These are phyloP conservation scores for Mycogone perniciosa DNA, from an alignment of 2,329 filamentous ascomycete genomes.

Conservation along the genomic window DNA sequence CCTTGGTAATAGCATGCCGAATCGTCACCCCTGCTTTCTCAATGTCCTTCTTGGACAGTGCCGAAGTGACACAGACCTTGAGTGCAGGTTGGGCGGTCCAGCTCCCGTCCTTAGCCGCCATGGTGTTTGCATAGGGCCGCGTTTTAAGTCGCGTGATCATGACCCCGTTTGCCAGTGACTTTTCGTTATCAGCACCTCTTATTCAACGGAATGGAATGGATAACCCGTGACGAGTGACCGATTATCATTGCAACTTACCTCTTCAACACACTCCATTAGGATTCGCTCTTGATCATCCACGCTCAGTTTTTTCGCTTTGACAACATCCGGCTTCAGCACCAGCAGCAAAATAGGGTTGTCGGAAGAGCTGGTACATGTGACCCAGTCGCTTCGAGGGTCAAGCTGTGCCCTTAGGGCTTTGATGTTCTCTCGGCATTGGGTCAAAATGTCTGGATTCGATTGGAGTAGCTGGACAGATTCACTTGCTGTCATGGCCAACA, in stretches of 20 bases:
- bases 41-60: slow-evolving; percentile 85
- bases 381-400: slow-evolving; percentile 90
- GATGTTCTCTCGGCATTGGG: slow-evolving; percentile 77
- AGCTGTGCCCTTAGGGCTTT: slow-evolving; percentile 79
- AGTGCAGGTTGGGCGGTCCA: slow-evolving; percentile 73
- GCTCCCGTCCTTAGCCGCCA: slow-evolving; percentile 61
- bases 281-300: slow-evolving; percentile 75
- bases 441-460: slow-evolving; percentile 75
- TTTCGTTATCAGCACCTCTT: background rate
- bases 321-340: slow-evolving; percentile 74
- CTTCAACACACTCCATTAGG: slow-evolving; percentile 88
- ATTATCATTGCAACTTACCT: slow-evolving; percentile 53
- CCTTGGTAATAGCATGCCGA: slow-evolving; percentile 87
- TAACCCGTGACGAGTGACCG: slow-evolving; percentile 5
- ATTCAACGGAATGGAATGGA: background rate
- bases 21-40: slow-evolving; percentile 89
- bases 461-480: slow-evolving; percentile 84
- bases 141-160: slow-evolving; percentile 82
- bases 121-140: slow-evolving; percentile 57
- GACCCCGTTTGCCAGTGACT: slow-evolving; percentile 82
- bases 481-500: slow-evolving; percentile 91
- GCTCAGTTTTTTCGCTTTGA: slow-evolving; percentile 61
- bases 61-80: slow-evolving; percentile 85
- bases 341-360: slow-evolving; percentile 88
- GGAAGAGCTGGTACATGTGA: slow-evolving; percentile 68